Evolutionary conservation across 2,329 filamentous ascomycete genomes (phyloP), one percentile per base, ranked within the genome.

Genomic region (Fusarium praegraminearum): DNA sequence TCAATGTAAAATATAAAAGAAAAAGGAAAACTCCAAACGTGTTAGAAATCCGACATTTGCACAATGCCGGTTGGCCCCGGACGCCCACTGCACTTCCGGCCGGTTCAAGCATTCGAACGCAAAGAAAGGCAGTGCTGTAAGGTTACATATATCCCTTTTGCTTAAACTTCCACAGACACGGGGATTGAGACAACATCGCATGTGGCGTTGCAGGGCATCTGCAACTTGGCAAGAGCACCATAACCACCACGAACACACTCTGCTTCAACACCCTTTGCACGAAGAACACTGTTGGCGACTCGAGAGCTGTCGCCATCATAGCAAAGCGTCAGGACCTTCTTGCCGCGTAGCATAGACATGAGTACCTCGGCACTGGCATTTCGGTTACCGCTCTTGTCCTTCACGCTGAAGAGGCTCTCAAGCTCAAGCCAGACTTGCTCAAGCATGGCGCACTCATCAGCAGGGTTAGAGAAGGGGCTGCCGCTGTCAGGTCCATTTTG

Each of bases 291-390:
- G 26, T 84, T 84, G n/a, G 85, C 85, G 13, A 88, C 81, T 6
- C 86, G 78, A 8, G 86, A 80, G 20, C 83, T 84, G 54, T 88
- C 84, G 4, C 86, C 86, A 52, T 85, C 78, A 55, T 87, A 87
- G 69, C 85, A 87, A 13, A 86, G 70, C 13, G 86, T 76, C 22
- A 87, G 69, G 12, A 86, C 77, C 28, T 78, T 80, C 52, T 80
- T 80, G 9, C 75, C 77, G 22, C 73, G 69, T 12, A 83, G 70
- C 3, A 77, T 69, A 3, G 70, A 68, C 59, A 77, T 67, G 20
- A 79, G 53, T 22, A 69, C 69, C 46, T 75, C 74, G 1, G 76
- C 76, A 5, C 72, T 74, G 6, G 70, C 51, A 50, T 77, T 76
- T 15, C 74, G 70, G 26, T 69, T 75, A 18, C 74, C 76, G 24